Evolutionary conservation across 345 rosid genomes (phyloP).

Genomic region (Isatis tinctoria): DNA sequence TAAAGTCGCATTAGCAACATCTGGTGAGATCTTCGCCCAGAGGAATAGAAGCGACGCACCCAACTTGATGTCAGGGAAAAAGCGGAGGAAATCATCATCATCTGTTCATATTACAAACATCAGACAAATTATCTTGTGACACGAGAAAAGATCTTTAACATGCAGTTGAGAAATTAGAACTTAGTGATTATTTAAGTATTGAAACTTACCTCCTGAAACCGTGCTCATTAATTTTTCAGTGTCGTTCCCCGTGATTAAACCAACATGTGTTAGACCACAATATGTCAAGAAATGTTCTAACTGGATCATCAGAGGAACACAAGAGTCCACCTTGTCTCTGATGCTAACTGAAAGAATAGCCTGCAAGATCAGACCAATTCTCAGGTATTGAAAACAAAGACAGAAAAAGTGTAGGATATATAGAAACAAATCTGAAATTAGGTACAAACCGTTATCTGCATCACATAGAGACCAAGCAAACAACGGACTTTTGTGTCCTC

Average conservation of each 20-base stretch:
- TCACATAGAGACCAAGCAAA: constrained; percentile 67
- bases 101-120: constrained; percentile 35
- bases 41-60: constrained; percentile 82
- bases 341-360: constrained; percentile 56
- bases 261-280: constrained; percentile 60
- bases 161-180: constrained; percentile 6
- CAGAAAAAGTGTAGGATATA: background rate
- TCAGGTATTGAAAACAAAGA: constrained; percentile 10
- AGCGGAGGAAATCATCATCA: constrained; percentile 43
- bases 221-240: constrained; percentile 38
- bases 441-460: constrained; percentile 66
- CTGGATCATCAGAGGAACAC: constrained; percentile 39
- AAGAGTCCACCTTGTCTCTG: constrained; percentile 34
- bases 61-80: constrained; percentile 48
- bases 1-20: constrained; percentile 45
- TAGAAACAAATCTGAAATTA: constrained; percentile 17
- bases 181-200: background rate
- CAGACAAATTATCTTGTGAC: background rate
- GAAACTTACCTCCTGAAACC: constrained; percentile 46
- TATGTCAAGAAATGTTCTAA: constrained; percentile 47
- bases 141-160: background rate
- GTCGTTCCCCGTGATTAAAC: constrained; percentile 62
- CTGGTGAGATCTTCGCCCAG: constrained; percentile 47
- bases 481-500: constrained; percentile 50
- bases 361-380: constrained; percentile 42